Evolutionary conservation across 805 yeast genomes (phyloP).

Genomic region (Candida hungchunana): DNA sequence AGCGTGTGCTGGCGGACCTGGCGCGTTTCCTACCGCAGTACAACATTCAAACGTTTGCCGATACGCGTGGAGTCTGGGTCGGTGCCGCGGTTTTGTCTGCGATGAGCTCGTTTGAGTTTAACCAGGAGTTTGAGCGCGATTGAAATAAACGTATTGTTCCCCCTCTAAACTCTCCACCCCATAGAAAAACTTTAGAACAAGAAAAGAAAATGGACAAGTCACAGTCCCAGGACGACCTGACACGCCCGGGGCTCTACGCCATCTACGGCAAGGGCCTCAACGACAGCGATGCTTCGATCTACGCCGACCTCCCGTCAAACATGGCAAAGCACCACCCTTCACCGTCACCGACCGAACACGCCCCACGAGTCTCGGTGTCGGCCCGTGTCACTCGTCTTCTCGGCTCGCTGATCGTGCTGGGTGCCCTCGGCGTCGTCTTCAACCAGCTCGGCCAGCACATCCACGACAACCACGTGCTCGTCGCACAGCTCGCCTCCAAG

Average conservation of each 20-base stretch:
- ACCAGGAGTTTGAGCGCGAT: constrained; percentile 64
- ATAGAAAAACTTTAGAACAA: neutral
- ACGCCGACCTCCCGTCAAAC: constrained; percentile 15
- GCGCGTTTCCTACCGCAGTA: constrained; percentile 61
- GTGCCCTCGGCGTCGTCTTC: constrained; percentile 48
- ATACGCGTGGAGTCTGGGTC: constrained; percentile 72
- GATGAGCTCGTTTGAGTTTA: constrained; percentile 79
- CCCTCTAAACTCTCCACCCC: too few relatives aligned
- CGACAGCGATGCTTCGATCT: constrained; percentile 13
- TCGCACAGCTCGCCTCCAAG: constrained; percentile 36
- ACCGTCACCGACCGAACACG: neutral
- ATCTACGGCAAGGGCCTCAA: constrained; percentile 13
- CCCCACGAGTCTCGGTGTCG: constrained; percentile 1
- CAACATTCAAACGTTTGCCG: constrained; percentile 51
- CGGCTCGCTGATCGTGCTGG: constrained; percentile 25
- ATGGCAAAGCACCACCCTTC: constrained; percentile 10
- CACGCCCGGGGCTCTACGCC: constrained; percentile 15
- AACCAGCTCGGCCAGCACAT: constrained; percentile 49
- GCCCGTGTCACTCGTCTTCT: constrained; percentile 1
- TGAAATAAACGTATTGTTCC: too few relatives aligned
- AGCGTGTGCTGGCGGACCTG: constrained; percentile 60
- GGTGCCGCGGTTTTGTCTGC: constrained; percentile 78
- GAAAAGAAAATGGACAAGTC: neutral
- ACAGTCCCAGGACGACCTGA: constrained; percentile 12
- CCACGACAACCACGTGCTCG: constrained; percentile 45